phyloP scores from a whole-genome alignment of 768 basidiomycete genomes.

The Lentinula guzmanii region DNA sequence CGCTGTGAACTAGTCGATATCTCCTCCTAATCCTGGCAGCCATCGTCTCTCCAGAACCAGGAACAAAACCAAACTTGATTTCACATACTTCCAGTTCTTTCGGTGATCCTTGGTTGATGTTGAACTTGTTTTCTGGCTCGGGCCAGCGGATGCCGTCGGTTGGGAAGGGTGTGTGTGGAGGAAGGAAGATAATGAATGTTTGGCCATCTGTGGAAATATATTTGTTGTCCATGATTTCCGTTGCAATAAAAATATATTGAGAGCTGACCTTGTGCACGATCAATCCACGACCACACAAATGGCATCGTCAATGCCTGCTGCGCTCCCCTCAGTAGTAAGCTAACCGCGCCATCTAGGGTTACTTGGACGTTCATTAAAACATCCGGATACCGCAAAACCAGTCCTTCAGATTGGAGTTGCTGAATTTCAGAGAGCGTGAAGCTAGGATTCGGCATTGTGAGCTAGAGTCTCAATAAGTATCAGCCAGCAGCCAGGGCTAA shows the following conservation, averaged over 20 bases:
- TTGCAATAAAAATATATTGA: neutral
- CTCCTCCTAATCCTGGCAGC: slow-evolving; percentile 69
- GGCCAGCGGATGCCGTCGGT: slow-evolving; percentile 74
- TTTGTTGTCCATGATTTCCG: neutral
- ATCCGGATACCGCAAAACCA: slow-evolving; percentile 71
- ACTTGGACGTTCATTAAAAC: slow-evolving; percentile 50
- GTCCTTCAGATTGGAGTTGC: slow-evolving; percentile 52
- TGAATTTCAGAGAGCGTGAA: slow-evolving; percentile 1
- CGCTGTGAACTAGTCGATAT: slow-evolving; percentile 68
- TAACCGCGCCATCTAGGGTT: slow-evolving; percentile 49
- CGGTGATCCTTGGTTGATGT: slow-evolving; percentile 38
- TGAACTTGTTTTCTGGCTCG: slow-evolving; percentile 62
- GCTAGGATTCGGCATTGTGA: neutral
- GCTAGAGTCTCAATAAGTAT: neutral
- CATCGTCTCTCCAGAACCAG: slow-evolving; percentile 48
- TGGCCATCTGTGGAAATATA: slow-evolving; percentile 47
- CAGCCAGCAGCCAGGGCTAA: too few species aligned
- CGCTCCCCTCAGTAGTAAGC: slow-evolving; percentile 57
- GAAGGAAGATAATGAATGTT: slow-evolving; percentile 60
- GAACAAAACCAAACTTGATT: slow-evolving; percentile 72
- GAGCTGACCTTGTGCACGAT: slow-evolving; percentile 65
- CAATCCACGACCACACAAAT: slow-evolving; percentile 70
- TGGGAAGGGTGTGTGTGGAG: slow-evolving; percentile 54
- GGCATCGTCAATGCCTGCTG: slow-evolving; percentile 51
- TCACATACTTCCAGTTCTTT: slow-evolving; percentile 79